Evolutionary conservation across 2,329 filamentous ascomycete species (phyloP), one percentile per base, ranked within the genome.

Genomic region (Beauveria sp.): DNA sequence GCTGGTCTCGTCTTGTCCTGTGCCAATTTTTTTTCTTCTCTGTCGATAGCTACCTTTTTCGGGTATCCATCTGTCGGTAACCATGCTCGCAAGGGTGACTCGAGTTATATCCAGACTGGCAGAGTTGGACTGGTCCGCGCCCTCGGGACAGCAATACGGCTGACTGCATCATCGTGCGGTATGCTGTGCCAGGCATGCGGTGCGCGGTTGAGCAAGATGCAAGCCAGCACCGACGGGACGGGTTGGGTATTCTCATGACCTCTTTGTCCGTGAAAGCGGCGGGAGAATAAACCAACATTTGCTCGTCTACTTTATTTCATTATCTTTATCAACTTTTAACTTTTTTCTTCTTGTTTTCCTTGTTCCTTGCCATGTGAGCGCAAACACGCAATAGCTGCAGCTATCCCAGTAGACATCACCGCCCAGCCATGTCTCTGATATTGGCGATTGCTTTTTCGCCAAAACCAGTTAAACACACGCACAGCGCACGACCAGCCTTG

Each of bases 161-260:
- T 50, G 20, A 20, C 46, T 58, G 55, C 55, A 58, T 40, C 18
- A 58, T 58, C 55, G 55, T 58, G 55, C 55, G 20, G 55, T 41
- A 48, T 50, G 55, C 46, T 28, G 55, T 58, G 55, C 22, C 16
- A 26, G 30, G 16, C 30, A 58, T 50, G 55, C 55, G 46, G 44
- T 50, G 55, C 55, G 43, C 40, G 22, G 18, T 34, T 24, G 41
- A 26, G 41, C 18, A n/a, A 22, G 37, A 54, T 54, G 52, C 24
- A 22, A 54, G n/a, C 50, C 28, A 22, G 48, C n/a, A 34, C 12
- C 20, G 34, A 41, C 37, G 52, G 41, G 16, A 55, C 41, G 30
- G n/a, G 34, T 37, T 37, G 14, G 14, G 5, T 37, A 37, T 16
- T 37, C 2, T 37, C 34, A 37, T 37, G 34, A 37, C 12, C 12